These are phyloP conservation scores for Trichoderma sp. DNA, from an alignment of 2,329 filamentous ascomycete genomes.

Conservation along the genomic window DNA sequence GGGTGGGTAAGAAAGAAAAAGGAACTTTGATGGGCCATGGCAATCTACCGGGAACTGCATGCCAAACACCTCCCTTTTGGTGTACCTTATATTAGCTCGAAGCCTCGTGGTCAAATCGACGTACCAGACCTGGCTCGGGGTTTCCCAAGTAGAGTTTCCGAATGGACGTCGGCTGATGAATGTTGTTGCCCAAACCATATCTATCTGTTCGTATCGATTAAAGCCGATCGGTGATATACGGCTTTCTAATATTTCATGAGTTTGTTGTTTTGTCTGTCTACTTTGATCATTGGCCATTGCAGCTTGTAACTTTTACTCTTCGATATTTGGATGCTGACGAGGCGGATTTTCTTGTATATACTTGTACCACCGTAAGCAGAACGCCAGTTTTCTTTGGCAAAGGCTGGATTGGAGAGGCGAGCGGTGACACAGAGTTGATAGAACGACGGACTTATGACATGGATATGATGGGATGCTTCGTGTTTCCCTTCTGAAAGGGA, in stretches of 20 bases:
- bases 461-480: neutral
- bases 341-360: neutral
- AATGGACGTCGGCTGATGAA: neutral
- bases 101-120: neutral
- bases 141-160: neutral
- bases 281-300: neutral
- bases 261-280: neutral
- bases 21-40: neutral
- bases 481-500: neutral
- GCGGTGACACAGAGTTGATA: neutral
- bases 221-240: neutral
- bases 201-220: neutral
- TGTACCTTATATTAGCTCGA: neutral
- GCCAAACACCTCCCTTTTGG: neutral
- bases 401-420: neutral
- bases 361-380: neutral
- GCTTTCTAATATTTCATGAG: neutral
- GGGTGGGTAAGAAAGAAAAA: neutral
- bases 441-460: neutral
- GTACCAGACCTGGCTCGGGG: neutral
- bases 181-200: neutral
- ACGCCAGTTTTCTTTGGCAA: neutral
- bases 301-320: neutral
- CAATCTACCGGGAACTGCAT: neutral
- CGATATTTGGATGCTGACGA: neutral